A percentile compares a stretch with the other conserved stretches of the same genome.
phyloP scores from a whole-genome alignment of 129 eudicot species.

The Artemisia annua region DNA sequence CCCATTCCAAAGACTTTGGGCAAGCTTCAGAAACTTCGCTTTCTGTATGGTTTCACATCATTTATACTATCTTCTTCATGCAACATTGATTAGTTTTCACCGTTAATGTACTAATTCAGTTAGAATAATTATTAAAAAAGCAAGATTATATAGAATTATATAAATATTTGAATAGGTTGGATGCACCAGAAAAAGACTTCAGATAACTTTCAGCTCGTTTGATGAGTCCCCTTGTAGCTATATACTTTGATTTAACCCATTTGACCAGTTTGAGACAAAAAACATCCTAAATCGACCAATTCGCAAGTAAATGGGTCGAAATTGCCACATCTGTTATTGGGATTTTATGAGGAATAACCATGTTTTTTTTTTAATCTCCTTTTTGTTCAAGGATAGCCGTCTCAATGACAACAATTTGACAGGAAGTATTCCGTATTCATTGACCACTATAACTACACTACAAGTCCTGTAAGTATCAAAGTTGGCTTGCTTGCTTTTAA shows the following conservation, averaged over 20 bases:
- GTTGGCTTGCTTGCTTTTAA: neutral
- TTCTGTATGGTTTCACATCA: constrained; percentile 46
- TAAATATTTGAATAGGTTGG: neutral
- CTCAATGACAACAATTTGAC: constrained; percentile 60
- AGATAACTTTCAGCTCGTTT: neutral
- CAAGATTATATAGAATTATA: neutral
- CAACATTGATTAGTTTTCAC: neutral
- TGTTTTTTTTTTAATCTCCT: constrained; percentile 1
- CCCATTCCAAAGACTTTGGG: constrained; percentile 60
- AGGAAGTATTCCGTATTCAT: constrained; percentile 52
- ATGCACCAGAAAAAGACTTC: neutral
- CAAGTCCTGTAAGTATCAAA: constrained; percentile 57
- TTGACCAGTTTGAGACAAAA: neutral
- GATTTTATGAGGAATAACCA: neutral
- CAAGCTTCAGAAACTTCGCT: constrained; percentile 60
- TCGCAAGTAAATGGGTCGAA: neutral
- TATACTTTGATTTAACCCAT: neutral
- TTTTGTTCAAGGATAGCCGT: constrained; percentile 42
- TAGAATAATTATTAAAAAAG: neutral
- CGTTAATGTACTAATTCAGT: neutral
- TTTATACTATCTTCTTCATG: constrained; percentile 1
- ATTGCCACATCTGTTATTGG: neutral
- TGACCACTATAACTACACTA: constrained; percentile 49
- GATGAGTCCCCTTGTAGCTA: neutral
- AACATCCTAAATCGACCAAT: neutral